phyloP scores from a whole-genome alignment of 2,329 filamentous ascomycete genomes.

The Bipolaris victoriae region DNA sequence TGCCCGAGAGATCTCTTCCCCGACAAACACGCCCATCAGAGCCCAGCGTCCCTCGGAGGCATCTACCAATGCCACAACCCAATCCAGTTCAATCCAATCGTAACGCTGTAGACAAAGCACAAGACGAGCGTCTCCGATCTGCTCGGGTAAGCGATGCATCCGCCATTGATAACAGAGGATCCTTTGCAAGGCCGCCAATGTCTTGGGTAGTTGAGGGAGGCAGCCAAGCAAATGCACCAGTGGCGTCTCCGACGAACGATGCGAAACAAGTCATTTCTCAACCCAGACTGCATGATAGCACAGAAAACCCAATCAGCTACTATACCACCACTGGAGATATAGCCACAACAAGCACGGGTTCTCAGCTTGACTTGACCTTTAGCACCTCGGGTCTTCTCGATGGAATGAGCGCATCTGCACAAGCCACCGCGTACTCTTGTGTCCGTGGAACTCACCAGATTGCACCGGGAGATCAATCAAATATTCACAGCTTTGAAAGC shows the following conservation, averaged over 20 bases:
- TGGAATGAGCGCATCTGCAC: slow-evolving; percentile 25
- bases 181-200: slow-evolving; percentile 30
- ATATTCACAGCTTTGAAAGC: slow-evolving; percentile 51
- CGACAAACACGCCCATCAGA: slow-evolving; percentile 23
- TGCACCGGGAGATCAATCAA: slow-evolving; percentile 39
- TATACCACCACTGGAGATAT: slow-evolving; percentile 15
- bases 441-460: slow-evolving; percentile 28
- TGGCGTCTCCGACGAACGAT: slow-evolving; percentile 19
- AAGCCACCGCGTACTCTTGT: slow-evolving; percentile 32
- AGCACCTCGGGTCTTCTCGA: slow-evolving; percentile 32
- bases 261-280: slow-evolving; percentile 1
- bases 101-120: slow-evolving; percentile 40
- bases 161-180: slow-evolving; percentile 9
- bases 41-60: slow-evolving; percentile 30
- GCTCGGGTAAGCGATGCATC: slow-evolving; percentile 27
- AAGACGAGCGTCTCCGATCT: slow-evolving; percentile 40
- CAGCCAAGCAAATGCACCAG: slow-evolving; percentile 16
- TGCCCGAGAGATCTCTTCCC: slow-evolving; percentile 35
- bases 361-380: slow-evolving; percentile 34
- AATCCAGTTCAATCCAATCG: slow-evolving; percentile 32
- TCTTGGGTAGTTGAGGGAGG: slow-evolving; percentile 28
- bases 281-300: slow-evolving; percentile 13
- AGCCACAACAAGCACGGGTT: slow-evolving; percentile 9
- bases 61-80: slow-evolving; percentile 43
- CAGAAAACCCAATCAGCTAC: slow-evolving; percentile 20